Evolutionary conservation across 1,284 basidiomycete genomes (phyloP).

Genomic region (Moniliophthora roreri): DNA sequence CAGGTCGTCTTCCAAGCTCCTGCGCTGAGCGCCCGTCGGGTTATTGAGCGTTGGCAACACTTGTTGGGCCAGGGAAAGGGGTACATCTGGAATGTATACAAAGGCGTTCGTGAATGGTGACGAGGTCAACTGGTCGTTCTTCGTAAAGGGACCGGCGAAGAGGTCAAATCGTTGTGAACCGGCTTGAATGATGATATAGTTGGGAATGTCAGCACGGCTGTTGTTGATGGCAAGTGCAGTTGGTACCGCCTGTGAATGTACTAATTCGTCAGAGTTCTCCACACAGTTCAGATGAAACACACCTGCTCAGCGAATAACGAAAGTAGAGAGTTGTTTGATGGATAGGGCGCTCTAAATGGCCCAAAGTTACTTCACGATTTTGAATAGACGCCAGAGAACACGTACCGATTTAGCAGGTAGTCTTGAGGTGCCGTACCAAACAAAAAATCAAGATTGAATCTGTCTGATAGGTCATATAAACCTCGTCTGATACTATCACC

Average conservation of each 20-base stretch:
- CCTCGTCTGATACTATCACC: slow-evolving; percentile 58
- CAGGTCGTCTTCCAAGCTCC: slow-evolving; percentile 34
- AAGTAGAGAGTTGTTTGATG: slow-evolving; percentile 63
- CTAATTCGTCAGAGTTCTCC: background rate
- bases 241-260: slow-evolving; percentile 43
- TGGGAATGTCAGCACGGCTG: slow-evolving; percentile 56
- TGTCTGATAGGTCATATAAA: slow-evolving; percentile 47
- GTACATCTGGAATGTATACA: slow-evolving; percentile 55
- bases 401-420: slow-evolving; percentile 61
- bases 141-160: slow-evolving; percentile 67
- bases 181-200: slow-evolving; percentile 71
- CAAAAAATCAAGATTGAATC: slow-evolving; percentile 51
- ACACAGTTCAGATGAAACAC: background rate
- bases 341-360: slow-evolving; percentile 52
- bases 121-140: slow-evolving; percentile 77
- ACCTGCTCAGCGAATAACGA: slow-evolving; percentile 63
- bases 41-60: slow-evolving; percentile 57
- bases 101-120: slow-evolving; percentile 66
- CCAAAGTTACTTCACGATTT: background rate
- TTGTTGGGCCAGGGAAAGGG: slow-evolving; percentile 45
- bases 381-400: slow-evolving; percentile 5
- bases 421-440: slow-evolving; percentile 77
- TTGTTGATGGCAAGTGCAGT: slow-evolving; percentile 62
- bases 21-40: slow-evolving; percentile 37
- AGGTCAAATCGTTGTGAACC: slow-evolving; percentile 79